Evolutionary conservation across 306 rosid species (phyloP), one percentile per base, ranked within the genome.

Genomic region (Vicia sativa): DNA sequence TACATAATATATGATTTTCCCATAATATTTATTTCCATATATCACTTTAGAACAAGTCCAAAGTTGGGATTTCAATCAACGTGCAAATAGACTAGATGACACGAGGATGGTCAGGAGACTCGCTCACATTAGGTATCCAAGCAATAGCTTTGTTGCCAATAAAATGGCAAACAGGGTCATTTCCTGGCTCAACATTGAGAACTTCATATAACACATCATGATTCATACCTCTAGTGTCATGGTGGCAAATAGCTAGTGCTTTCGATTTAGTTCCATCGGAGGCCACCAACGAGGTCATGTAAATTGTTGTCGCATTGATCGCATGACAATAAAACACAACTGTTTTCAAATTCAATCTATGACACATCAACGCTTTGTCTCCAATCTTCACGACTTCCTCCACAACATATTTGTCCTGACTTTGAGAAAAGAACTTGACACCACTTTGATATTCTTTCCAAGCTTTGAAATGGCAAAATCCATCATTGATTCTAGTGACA

Each of bases 311-410:
- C 2, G 26, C 26, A 23, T 23, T 23, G 1, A 23, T 23, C 2
- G 26, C 2, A 2, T 23, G 26, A 23, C 26, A 68, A 55, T 68
- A 38, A 31, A 54, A 68, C 19, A 68, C 65, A 39, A 68, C 73
- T 1, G 54, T 54, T 26, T 23, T 23, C 1, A 23, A 23, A 23
- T 23, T 23, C 2, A 23, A 23, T 23, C 26, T 23, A 23, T 23
- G 73, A 39, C 64, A 68, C 73, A 68, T 39, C 0, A 68, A 64
- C 0, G 43, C 65, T 3, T 50, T 16, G 5, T 68, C 74, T 26
- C 64, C 73, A 23, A 68, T n/a, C 54, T 15, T 54, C 5, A 39
- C 54, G 6, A 69, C 55, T 25, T 55, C 74, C 55, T 55, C 74
- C 9, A 69, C 74, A 0, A 11, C 6, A 11, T 68, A 68, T 13